phyloP scores from a whole-genome alignment of 148 eudicot species.

The Selenicereus undatus region DNA sequence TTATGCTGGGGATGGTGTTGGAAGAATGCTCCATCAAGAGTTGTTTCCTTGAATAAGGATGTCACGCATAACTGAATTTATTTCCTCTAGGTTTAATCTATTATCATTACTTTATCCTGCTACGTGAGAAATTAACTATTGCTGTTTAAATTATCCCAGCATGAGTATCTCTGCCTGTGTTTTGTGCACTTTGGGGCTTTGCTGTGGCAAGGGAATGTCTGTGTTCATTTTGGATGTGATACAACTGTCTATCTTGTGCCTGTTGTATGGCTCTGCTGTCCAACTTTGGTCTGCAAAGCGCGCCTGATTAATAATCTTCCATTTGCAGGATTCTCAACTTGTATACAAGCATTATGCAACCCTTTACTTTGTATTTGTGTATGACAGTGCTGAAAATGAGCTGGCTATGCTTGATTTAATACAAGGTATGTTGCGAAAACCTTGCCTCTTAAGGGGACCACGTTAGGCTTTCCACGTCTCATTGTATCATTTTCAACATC shows the following conservation, averaged over 20 bases:
- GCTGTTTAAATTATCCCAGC: neutral
- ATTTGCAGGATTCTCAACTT: conserved; percentile 74
- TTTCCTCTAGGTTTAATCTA: too few relatives aligned
- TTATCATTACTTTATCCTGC: too few relatives aligned
- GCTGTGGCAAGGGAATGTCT: neutral
- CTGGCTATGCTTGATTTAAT: conserved; percentile 92
- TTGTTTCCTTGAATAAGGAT: too few relatives aligned
- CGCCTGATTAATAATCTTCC: conserved; percentile 8
- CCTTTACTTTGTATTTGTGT: conserved; percentile 75
- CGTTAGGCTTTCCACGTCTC: neutral
- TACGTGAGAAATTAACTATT: too few relatives aligned
- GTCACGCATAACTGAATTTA: too few relatives aligned
- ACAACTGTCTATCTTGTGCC: neutral
- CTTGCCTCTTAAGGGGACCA: neutral
- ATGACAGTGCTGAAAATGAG: conserved; percentile 86
- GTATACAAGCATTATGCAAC: conserved; percentile 91
- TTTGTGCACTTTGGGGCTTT: neutral
- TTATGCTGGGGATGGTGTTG: neutral
- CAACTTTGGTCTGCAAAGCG: neutral
- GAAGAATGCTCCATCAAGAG: too few relatives aligned
- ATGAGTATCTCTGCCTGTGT: neutral
- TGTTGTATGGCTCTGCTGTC: neutral
- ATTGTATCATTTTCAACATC: neutral
- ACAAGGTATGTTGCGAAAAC: conserved; percentile 57
- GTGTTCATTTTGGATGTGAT: neutral